Conservation (phyloP, 2,329 filamentous ascomycete genomes). For the Exophiala oligosperma region DNA sequence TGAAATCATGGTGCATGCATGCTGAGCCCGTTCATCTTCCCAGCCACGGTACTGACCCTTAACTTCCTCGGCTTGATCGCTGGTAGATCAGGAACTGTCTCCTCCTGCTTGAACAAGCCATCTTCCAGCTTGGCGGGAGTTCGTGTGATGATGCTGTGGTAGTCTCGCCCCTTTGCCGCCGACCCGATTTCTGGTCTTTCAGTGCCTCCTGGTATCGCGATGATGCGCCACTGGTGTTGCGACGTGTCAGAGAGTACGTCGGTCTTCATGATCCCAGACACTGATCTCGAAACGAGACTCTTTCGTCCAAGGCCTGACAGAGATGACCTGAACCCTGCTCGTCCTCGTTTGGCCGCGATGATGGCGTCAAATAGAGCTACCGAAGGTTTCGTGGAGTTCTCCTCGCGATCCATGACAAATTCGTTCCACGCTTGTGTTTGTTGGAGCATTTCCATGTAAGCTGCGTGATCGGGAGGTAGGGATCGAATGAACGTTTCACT, state of each 20-base stretch:
- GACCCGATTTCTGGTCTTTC: slow-evolving; percentile 35
- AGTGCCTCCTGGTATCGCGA: slow-evolving; percentile 57
- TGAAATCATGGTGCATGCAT: slow-evolving; percentile 26
- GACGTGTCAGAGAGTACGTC: slow-evolving; percentile 63
- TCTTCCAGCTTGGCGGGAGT: slow-evolving; percentile 83
- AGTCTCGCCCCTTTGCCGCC: slow-evolving; percentile 49
- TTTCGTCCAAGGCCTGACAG: slow-evolving; percentile 19
- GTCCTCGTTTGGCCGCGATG: slow-evolving; percentile 63
- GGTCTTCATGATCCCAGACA: slow-evolving; percentile 38
- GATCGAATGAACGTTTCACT: slow-evolving; percentile 66
- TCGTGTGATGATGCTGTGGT: slow-evolving; percentile 60
- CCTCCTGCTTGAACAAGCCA: slow-evolving; percentile 50
- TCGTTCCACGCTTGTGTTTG: slow-evolving; percentile 67
- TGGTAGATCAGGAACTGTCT: slow-evolving; percentile 20
- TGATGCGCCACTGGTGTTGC: slow-evolving; percentile 65
- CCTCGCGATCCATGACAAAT: slow-evolving; percentile 65
- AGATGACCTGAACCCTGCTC: slow-evolving; percentile 45
- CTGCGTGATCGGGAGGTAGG: slow-evolving; percentile 63
- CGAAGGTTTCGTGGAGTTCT: slow-evolving; percentile 44
- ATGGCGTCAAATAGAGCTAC: slow-evolving; percentile 66
- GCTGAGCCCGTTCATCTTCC: slow-evolving; percentile 26
- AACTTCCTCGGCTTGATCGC: slow-evolving; percentile 13
- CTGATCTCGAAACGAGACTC: slow-evolving; percentile 35
- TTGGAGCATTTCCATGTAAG: slow-evolving; percentile 63
- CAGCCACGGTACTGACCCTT: slow-evolving; percentile 11